phyloP scores from a whole-genome alignment of 2,329 filamentous ascomycete species.

The Sclerotinia nivalis region DNA sequence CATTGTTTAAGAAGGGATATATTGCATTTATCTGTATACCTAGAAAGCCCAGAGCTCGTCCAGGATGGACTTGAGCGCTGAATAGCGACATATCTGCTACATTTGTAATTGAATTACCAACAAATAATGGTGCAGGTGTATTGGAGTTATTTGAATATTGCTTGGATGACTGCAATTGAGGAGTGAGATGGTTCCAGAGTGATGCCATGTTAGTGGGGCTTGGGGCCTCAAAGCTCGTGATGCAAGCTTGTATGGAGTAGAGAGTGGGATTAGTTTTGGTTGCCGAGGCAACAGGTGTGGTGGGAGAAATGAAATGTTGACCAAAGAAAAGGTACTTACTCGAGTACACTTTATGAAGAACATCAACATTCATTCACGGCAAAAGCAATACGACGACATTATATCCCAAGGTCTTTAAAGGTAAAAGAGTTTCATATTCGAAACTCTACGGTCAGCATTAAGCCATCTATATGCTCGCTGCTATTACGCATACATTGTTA shows the following conservation, averaged over 20 bases:
- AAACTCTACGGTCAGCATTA: not conserved
- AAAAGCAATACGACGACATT: not conserved
- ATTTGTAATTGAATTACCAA: constrained; percentile 28
- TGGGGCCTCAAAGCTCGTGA: constrained; percentile 11
- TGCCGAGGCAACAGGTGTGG: constrained; percentile 5
- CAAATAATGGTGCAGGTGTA: not conserved
- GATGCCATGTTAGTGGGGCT: constrained; percentile 22
- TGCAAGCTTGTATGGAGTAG: not conserved
- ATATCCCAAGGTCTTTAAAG: not conserved
- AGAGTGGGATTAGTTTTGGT: constrained; percentile 15
- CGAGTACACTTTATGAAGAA: not conserved
- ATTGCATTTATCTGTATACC: constrained; percentile 42
- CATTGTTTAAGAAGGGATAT: not conserved
- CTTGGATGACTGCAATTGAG: not conserved
- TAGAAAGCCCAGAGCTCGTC: constrained; percentile 54
- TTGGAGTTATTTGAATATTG: not conserved
- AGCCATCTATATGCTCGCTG: too few species aligned
- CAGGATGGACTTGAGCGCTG: constrained; percentile 64
- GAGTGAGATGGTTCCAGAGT: constrained; percentile 9
- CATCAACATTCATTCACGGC: constrained; percentile 9
- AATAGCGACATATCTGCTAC: constrained; percentile 48
- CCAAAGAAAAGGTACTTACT: not conserved
- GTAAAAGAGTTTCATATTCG: not conserved
- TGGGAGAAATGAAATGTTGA: constrained; percentile 9
- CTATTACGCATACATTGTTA: not conserved